Conservation (phyloP, 2,329 filamentous ascomycete species). For the Cercospora janseana region DNA sequence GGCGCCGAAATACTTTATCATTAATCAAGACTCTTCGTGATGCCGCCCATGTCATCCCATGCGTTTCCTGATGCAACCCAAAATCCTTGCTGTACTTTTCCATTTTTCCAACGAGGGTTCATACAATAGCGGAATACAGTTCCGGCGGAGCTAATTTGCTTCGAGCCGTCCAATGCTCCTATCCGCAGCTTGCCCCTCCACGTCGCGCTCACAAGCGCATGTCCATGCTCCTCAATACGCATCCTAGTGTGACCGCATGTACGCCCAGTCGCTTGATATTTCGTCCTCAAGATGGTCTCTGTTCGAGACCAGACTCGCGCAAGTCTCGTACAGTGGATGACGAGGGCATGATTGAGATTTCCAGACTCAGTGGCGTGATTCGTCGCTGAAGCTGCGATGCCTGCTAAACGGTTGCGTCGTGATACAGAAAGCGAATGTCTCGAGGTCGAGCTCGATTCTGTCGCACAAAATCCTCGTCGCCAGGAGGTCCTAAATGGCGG, state of each 20-base stretch:
- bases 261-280: too few species aligned
- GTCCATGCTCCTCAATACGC: too few species aligned
- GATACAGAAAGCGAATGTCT: constrained; percentile 91
- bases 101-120: too few species aligned
- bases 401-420: constrained; percentile 65
- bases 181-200: too few species aligned
- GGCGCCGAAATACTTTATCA: constrained; percentile 5
- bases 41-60: neutral
- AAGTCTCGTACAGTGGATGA: neutral
- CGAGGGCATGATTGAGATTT: neutral
- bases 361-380: neutral
- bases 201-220: too few species aligned
- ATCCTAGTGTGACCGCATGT: too few species aligned
- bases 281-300: too few species aligned
- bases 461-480: constrained; percentile 84
- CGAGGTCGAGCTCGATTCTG: constrained; percentile 75
- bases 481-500: constrained; percentile 59
- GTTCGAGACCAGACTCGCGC: too few species aligned
- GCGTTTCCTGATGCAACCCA: neutral
- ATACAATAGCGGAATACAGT: too few species aligned
- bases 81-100: too few species aligned
- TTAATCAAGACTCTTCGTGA: neutral
- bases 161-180: too few species aligned
- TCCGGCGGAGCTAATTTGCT: too few species aligned
- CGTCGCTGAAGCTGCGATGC: neutral